Evolutionary conservation across 441 rosid genomes (phyloP).

Genomic region (Geranium incanum): DNA sequence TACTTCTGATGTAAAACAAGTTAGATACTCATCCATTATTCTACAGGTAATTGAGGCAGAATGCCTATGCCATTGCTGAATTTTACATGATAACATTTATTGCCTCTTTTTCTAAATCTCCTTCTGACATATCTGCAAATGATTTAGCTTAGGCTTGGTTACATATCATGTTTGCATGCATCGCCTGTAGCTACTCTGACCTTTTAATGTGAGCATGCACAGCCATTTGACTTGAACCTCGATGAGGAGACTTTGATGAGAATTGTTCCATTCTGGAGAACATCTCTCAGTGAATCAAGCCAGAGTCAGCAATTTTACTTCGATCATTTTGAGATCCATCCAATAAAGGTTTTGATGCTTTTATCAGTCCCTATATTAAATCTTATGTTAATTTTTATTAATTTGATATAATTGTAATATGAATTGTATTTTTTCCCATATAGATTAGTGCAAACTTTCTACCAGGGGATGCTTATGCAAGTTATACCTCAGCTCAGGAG

Average conservation of each 20-base stretch:
- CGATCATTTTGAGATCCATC: constrained; percentile 93
- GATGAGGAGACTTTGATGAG: constrained; percentile 93
- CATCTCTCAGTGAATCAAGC: constrained; percentile 64
- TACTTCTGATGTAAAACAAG: constrained; percentile 64
- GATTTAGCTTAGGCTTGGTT: constrained; percentile 11
- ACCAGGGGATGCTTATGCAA: constrained; percentile 80
- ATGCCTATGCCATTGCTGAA: constrained; percentile 4
- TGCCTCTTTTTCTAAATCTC: constrained; percentile 16
- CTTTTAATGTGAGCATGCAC: constrained; percentile 26
- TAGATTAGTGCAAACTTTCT: constrained; percentile 78
- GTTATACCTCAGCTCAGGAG: constrained; percentile 89
- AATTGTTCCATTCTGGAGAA: constrained; percentile 82
- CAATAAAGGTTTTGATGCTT: constrained; percentile 62
- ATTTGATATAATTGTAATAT: constrained; percentile 15
- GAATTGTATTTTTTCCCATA: constrained; percentile 18
- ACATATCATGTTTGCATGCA: constrained; percentile 10
- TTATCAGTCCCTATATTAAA: constrained; percentile 9
- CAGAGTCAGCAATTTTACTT: constrained; percentile 78
- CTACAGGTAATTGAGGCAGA: constrained; percentile 57
- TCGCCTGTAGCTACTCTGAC: constrained; percentile 21
- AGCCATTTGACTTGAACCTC: constrained; percentile 83
- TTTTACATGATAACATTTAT: constrained; percentile 6
- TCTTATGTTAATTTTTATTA: background rate
- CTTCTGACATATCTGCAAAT: constrained; percentile 7
- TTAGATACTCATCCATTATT: constrained; percentile 63